phyloP scores from a whole-genome alignment of 1,284 basidiomycete species.

The Boletus sp. region DNA sequence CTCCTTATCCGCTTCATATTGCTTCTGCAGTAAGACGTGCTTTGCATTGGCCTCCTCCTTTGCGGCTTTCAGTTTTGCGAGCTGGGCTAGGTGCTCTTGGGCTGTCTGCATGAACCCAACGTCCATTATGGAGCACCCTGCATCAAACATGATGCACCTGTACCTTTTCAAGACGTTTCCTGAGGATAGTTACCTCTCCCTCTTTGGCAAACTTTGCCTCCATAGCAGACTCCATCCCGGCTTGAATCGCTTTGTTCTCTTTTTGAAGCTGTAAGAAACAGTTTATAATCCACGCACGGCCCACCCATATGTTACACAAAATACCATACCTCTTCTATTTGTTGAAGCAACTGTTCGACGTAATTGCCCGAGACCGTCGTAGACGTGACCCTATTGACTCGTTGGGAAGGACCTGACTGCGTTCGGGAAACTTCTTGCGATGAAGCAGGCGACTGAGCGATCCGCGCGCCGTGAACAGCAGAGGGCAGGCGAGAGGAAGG shows the following conservation, averaged over 20 bases:
- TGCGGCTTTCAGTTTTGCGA: slow-evolving; percentile 52
- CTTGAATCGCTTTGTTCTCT: slow-evolving; percentile 41
- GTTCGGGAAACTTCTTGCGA: slow-evolving; percentile 23
- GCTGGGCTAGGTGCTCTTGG: slow-evolving; percentile 54
- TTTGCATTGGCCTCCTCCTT: slow-evolving; percentile 58
- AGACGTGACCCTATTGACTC: slow-evolving; percentile 9
- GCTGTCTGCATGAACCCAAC: slow-evolving; percentile 39
- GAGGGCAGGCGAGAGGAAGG: slow-evolving; percentile 16
- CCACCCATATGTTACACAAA: slow-evolving; percentile 8
- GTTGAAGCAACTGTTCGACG: slow-evolving; percentile 36
- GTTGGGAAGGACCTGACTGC: slow-evolving; percentile 15
- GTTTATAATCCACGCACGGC: slow-evolving; percentile 6
- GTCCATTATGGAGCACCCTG: background rate
- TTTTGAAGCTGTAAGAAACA: slow-evolving; percentile 42
- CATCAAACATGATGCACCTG: background rate
- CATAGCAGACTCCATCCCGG: slow-evolving; percentile 17
- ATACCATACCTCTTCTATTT: slow-evolving; percentile 45
- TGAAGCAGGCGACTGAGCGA: slow-evolving; percentile 16
- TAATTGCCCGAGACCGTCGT: background rate
- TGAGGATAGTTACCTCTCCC: slow-evolving; percentile 31
- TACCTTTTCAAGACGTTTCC: slow-evolving; percentile 34
- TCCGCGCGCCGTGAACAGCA: slow-evolving; percentile 14
- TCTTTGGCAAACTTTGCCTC: slow-evolving; percentile 32
- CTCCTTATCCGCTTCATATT: slow-evolving; percentile 65
- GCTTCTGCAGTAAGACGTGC: slow-evolving; percentile 50